Evolutionary conservation across 2,329 filamentous ascomycete species (phyloP).

Genomic region (Verticillium isaacii): DNA sequence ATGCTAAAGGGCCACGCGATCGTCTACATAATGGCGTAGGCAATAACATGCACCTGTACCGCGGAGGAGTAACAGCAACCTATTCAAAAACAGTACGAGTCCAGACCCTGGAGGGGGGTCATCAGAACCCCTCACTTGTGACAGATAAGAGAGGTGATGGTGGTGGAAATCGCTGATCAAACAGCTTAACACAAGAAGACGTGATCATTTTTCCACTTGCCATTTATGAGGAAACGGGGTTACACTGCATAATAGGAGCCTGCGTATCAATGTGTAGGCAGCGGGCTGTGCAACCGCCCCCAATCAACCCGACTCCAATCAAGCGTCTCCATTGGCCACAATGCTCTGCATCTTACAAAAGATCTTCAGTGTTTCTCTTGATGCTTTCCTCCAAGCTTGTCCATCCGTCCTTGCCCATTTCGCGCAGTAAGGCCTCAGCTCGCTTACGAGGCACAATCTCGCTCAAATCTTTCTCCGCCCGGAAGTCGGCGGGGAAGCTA

Average conservation of each 20-base stretch:
- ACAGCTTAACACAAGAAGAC: background rate
- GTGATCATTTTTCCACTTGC: background rate
- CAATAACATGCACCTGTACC: too few species aligned
- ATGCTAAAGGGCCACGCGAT: too few species aligned
- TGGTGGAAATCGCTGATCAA: background rate
- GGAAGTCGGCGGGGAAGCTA: conserved; percentile 19
- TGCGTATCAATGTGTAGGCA: background rate
- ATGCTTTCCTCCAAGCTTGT: background rate
- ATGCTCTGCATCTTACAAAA: background rate
- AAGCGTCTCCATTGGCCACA: background rate
- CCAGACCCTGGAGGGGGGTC: background rate
- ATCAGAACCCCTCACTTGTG: background rate
- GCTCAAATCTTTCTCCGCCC: conserved; percentile 4
- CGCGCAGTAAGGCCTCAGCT: background rate
- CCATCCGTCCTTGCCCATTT: background rate
- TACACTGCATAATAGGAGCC: background rate
- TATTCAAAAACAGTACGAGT: background rate
- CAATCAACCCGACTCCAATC: background rate
- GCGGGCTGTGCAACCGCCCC: background rate
- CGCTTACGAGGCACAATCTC: background rate
- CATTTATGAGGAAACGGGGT: background rate
- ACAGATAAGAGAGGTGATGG: background rate
- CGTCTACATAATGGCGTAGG: too few species aligned
- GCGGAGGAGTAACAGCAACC: too few species aligned
- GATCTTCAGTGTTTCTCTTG: background rate